These are phyloP conservation scores for Daphne laureola DNA, from an alignment of 441 rosid species.

Conservation along the genomic window DNA sequence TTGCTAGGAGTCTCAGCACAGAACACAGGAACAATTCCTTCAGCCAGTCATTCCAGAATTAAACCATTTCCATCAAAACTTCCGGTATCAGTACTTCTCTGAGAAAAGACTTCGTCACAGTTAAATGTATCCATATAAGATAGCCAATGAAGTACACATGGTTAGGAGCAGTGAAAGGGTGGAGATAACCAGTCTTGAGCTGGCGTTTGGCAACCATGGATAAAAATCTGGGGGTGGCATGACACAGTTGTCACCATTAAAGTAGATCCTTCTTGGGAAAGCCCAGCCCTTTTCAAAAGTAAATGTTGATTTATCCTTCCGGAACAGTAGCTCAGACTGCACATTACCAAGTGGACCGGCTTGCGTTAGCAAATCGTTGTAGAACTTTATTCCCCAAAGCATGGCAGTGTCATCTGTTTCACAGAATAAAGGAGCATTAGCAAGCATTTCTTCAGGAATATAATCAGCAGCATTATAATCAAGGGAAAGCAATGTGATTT, in stretches of 20 bases:
- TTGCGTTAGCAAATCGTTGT: constrained; percentile 45
- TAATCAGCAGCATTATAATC: too few relatives aligned
- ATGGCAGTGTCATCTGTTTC: constrained; percentile 50
- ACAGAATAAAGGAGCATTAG: too few relatives aligned
- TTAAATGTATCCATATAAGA: constrained; percentile 19
- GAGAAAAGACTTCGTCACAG: background rate
- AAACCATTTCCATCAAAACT: constrained; percentile 13
- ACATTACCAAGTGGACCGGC: constrained; percentile 49
- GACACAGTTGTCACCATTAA: constrained; percentile 60
- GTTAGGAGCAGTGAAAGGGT: constrained; percentile 12
- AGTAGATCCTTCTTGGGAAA: constrained; percentile 55
- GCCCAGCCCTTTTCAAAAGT: constrained; percentile 60
- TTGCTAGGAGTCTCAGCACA: background rate
- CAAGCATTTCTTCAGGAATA: too few relatives aligned
- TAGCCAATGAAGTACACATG: constrained; percentile 18
- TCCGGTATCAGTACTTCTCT: background rate
- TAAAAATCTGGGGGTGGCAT: constrained; percentile 56
- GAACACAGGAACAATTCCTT: constrained; percentile 2
- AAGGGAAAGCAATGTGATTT: too few relatives aligned
- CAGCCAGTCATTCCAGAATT: background rate
- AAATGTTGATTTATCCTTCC: constrained; percentile 36
- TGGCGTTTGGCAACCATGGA: constrained; percentile 53
- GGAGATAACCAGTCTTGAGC: constrained; percentile 18
- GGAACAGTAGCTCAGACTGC: constrained; percentile 55
- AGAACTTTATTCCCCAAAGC: constrained; percentile 56